A percentile compares a stretch with the other conserved stretches of the same genome.
These are phyloP conservation scores for Aspergillus novofumigatus DNA, from an alignment of 2,329 filamentous ascomycete genomes.

Conservation along the genomic window DNA sequence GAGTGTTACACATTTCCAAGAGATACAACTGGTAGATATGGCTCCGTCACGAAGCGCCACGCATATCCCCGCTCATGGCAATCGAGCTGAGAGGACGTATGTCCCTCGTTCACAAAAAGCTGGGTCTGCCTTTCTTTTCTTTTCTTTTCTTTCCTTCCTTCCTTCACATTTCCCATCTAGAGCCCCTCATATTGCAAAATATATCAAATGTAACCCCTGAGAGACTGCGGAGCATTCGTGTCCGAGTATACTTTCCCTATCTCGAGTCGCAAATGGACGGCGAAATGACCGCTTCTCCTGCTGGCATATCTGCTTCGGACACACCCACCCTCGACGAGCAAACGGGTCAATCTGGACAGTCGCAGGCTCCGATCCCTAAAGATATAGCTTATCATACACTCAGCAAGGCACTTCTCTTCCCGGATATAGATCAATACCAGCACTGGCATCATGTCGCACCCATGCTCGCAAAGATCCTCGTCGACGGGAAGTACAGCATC, in stretches of 20 bases:
- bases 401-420: not conserved
- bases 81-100: not conserved
- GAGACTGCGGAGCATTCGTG: not conserved
- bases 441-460: slow-evolving; percentile 7
- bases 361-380: not conserved
- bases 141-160: not conserved
- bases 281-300: not conserved
- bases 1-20: not conserved
- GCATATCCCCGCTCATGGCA: not conserved
- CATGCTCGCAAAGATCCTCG: slow-evolving; percentile 8
- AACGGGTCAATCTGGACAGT: not conserved
- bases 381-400: not conserved
- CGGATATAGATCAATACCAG: slow-evolving; percentile 7
- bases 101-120: not conserved
- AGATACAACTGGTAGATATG: not conserved
- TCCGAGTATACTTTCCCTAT: not conserved
- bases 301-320: not conserved
- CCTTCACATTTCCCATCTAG: not conserved
- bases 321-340: not conserved
- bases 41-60: not conserved
- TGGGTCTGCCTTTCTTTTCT: not conserved
- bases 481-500: slow-evolving; percentile 5
- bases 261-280: not conserved
- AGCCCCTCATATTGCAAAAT: not conserved
- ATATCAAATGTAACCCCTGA: not conserved